Evolutionary conservation across 306 rosid species (phyloP), one percentile per base, ranked within the genome.

Genomic region (Dryas octopetala): DNA sequence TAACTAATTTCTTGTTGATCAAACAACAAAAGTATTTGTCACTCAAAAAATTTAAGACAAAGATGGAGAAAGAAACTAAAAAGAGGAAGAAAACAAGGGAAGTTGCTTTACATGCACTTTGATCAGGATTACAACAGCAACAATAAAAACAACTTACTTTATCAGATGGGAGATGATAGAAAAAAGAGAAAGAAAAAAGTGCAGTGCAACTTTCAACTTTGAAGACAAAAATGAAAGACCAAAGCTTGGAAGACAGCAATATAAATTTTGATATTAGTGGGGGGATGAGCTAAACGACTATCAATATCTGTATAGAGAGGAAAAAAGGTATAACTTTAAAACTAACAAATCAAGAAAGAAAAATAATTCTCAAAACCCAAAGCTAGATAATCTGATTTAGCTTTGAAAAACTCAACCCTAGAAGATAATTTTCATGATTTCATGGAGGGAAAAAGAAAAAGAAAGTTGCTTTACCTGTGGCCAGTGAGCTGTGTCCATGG

Each of bases 401-500:
- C 81, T 79, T 81, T 89, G 84, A 80, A 76, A 74, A 83, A 71
- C 75, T 55, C 43, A 66, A 43, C 19, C 74, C 76, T 53, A 70
- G 76, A 81, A 66, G 70, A 77, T 50, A 38, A 66, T 26, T 32
- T 76, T 74, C 77, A 86, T 87, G 88, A 85, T 86, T 89, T 79
- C 77, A 72, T 71, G 77, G 76, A 81, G 73, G 87, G 79, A 73
- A 78, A 82, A 80, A 68, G 65, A 77, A 68, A 44, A 77, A 51
- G 83, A 79, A 78, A 76, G 73, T 59, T 43, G 28, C 74, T 81
- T 54, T 95, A 95, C 98, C 97, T 95, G 96, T 89, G 98, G 93
- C 97, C 97, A 91, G 89, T 89, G 97, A 89, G 96, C 70, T 76
- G 96, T 87, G 85, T 92, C 98, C 98, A 95, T 95, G 90, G 93